A percentile compares a stretch with the other conserved stretches of the same genome.
phyloP scores from a whole-genome alignment of 73 alveolate species.

The Stentor coeruleus region DNA sequence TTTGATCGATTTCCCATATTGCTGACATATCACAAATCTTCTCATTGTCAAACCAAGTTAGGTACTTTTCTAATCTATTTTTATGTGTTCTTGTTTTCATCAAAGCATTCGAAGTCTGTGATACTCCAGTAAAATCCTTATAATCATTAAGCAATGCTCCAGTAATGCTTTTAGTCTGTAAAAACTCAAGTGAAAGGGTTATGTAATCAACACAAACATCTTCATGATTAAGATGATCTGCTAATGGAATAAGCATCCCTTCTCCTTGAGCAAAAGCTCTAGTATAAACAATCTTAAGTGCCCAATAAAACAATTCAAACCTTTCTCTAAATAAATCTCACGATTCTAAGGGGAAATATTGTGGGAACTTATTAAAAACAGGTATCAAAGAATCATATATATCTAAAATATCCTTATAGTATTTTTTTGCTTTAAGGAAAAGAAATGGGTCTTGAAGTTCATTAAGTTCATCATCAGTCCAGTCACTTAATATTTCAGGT shows the following conservation, averaged over 20 bases:
- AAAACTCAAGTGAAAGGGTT: neutral
- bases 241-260: constrained; percentile 19
- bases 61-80: neutral
- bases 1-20: constrained; percentile 3
- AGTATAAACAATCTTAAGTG: neutral
- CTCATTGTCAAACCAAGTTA: constrained; percentile 1
- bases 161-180: neutral
- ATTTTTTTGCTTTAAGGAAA: neutral
- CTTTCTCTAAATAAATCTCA: neutral
- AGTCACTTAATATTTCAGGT: constrained; percentile 35
- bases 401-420: neutral
- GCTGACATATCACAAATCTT: neutral
- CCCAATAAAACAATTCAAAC: constrained; percentile 5
- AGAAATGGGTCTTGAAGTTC: constrained; percentile 32
- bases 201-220: constrained; percentile 12
- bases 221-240: constrained; percentile 15
- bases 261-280: neutral
- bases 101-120: neutral
- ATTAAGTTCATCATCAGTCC: constrained; percentile 33
- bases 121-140: neutral
- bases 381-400: neutral
- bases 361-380: neutral
- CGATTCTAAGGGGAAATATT: constrained; percentile 19
- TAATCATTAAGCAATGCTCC: neutral
- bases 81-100: neutral